Base-by-base conservation (phyloP, 345 rosid species). In the Hevea brasiliensis region DNA sequence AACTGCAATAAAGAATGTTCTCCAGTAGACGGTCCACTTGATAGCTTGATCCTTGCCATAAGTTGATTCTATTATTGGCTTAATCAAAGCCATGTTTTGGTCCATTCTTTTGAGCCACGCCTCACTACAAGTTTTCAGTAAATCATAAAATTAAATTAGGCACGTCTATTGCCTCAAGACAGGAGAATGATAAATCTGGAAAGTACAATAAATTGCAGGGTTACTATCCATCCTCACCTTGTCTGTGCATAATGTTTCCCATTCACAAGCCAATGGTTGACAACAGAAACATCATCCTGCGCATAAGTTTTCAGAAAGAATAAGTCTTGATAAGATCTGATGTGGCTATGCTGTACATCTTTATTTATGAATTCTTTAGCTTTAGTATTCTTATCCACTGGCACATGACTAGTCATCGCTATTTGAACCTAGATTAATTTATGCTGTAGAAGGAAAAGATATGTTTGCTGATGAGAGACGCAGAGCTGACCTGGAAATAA, bases 41-140 rank as follows among this genome's bases (percentile, higher is more conserved):
- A 89, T 81, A 56, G 92, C 86, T 27, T 84, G 83, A 61, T 90
- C 92, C 75, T 88, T 90, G 68, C 97, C 97, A 64, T 90, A 90
- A 26, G 94, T 89, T 48, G 85, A 76, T 78, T 86, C 92, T 93
- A 92, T 90, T 77, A 92, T 87, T 58, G 88, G 82, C 74, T 81
- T 87, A 11, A 89, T 74, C 56, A 86, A 67, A 70, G 44, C 83
- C 76, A 47, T 14, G 82, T 84, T 86, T 75, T 62, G 61, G 76
- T 94, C 98, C 97, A 89, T 94, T 81, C 92, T 88, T 74, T 86
- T 92, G 27, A 89, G 95, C 93, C 91, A 90, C 75, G 89, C 97
- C 83, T 88, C 95, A 72, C 97, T 90, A 85, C 66, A 83, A 40
- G 18, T 24, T 27, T 60, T 60, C 63, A 51, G 5, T 1, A 4